Percentiles rank a stretch among this genome's conserved stretches.
Evolutionary conservation across 768 basidiomycete genomes (phyloP).

Genomic region (Hysterangium stoloniferum): DNA sequence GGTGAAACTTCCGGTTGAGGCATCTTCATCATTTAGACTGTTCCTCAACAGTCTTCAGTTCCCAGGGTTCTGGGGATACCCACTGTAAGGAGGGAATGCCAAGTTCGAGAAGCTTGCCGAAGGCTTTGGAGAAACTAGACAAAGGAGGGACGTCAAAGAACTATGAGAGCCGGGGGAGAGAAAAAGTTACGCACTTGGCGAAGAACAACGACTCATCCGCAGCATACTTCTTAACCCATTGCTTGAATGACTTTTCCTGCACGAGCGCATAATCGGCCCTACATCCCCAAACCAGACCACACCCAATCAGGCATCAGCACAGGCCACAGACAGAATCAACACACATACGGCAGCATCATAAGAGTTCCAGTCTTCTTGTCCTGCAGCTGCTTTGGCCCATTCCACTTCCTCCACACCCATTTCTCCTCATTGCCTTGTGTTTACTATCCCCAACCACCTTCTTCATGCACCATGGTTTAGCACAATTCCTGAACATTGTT

Average conservation of each 20-base stretch:
- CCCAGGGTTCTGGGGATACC: slow-evolving; percentile 65
- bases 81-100: slow-evolving; percentile 85
- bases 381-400: slow-evolving; percentile 86
- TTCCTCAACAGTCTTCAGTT: slow-evolving; percentile 46
- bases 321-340: background rate
- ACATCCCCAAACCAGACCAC: too few relatives aligned
- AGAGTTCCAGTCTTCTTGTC: slow-evolving; percentile 83
- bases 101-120: slow-evolving; percentile 81
- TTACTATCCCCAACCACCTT: too few relatives aligned
- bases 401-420: slow-evolving; percentile 93
- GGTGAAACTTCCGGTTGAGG: too few relatives aligned
- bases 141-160: slow-evolving; percentile 7
- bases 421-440: too few relatives aligned
- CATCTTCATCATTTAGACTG: too few relatives aligned
- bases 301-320: slow-evolving; percentile 3
- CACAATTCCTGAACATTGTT: too few relatives aligned
- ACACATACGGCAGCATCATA: slow-evolving; percentile 91
- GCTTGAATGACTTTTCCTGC: slow-evolving; percentile 90
- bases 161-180: background rate
- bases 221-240: slow-evolving; percentile 81
- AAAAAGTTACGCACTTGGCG: slow-evolving; percentile 62
- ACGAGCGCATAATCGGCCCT: slow-evolving; percentile 84
- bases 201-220: slow-evolving; percentile 82
- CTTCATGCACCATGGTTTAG: too few relatives aligned
- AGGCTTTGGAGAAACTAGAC: slow-evolving; percentile 73